A percentile compares a stretch with the other conserved stretches of the same genome.
Evolutionary conservation across 2,329 filamentous ascomycete genomes (phyloP).

Genomic region (Penicillium griseofulvum): DNA sequence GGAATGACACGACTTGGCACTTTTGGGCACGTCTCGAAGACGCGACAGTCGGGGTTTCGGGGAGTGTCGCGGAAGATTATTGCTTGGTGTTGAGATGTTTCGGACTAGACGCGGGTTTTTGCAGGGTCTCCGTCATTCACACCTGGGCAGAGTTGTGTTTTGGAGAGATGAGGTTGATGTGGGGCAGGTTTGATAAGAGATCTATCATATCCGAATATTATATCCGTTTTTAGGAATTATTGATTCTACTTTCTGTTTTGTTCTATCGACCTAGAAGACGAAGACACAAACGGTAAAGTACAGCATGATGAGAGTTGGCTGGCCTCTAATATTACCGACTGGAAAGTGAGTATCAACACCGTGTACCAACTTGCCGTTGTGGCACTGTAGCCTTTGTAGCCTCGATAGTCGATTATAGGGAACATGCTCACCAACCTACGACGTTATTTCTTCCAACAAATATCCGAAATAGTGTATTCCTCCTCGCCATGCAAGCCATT

Average conservation of each 20-base stretch:
- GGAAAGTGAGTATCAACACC: neutral
- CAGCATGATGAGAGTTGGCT: no score
- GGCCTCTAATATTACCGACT: no score
- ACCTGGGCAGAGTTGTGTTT: neutral
- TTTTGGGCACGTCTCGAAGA: neutral
- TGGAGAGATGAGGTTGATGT: constrained; percentile 2
- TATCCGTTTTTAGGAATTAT: neutral
- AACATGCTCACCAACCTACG: neutral
- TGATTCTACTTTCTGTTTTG: neutral
- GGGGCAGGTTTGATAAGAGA: neutral
- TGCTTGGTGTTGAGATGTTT: neutral
- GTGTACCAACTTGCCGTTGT: neutral
- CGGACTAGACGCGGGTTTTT: neutral
- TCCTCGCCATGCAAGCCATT: constrained; percentile 22
- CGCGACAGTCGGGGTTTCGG: neutral
- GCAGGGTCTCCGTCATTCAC: neutral
- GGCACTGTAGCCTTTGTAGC: no score
- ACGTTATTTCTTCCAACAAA: neutral
- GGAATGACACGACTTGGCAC: neutral
- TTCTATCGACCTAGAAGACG: no score
- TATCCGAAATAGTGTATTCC: neutral
- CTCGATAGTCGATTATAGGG: neutral
- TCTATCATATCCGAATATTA: neutral
- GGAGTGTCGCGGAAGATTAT: neutral
- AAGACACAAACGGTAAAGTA: no score